These are phyloP conservation scores for Hortiboletus campestris DNA, from an alignment of 768 basidiomycete genomes.

Conservation along the genomic window DNA sequence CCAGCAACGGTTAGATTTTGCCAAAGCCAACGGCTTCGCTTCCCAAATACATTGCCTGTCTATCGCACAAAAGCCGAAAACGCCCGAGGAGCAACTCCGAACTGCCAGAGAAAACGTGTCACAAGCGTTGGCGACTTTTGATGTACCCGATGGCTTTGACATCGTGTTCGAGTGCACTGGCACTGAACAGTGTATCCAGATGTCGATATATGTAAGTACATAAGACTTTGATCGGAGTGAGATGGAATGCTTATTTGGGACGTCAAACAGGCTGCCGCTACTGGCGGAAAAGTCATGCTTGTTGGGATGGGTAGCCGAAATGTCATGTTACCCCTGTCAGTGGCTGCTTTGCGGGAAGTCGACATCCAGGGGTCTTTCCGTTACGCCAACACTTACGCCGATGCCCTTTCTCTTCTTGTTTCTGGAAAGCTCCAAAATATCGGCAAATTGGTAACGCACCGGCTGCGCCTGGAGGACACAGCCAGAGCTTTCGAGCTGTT, in stretches of 20 bases:
- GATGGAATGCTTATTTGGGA: slow-evolving; percentile 12
- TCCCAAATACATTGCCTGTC: slow-evolving; percentile 69
- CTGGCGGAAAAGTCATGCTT: slow-evolving; percentile 89
- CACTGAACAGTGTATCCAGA: slow-evolving; percentile 87
- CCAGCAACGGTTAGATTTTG: slow-evolving; percentile 74
- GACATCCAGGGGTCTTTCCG: slow-evolving; percentile 92
- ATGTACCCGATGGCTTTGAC: slow-evolving; percentile 78
- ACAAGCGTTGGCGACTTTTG: slow-evolving; percentile 53
- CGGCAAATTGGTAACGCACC: slow-evolving; percentile 78
- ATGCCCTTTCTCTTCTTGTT: slow-evolving; percentile 72
- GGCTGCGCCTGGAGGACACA: slow-evolving; percentile 62
- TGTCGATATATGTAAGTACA: slow-evolving; percentile 79
- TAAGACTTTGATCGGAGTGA: slow-evolving; percentile 11
- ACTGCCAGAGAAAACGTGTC: slow-evolving; percentile 58
- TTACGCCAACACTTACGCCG: slow-evolving; percentile 86
- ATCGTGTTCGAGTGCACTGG: slow-evolving; percentile 95
- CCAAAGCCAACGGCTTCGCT: slow-evolving; percentile 71
- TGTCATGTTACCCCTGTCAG: slow-evolving; percentile 77
- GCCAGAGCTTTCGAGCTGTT: slow-evolving; percentile 81
- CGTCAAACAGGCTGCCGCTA: slow-evolving; percentile 60
- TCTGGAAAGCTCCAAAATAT: slow-evolving; percentile 64
- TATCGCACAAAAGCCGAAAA: slow-evolving; percentile 45
- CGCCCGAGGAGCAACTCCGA: slow-evolving; percentile 54
- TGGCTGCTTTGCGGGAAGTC: slow-evolving; percentile 83
- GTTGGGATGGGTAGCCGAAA: slow-evolving; percentile 94